phyloP scores from a whole-genome alignment of 164 flowering plant genomes.

The Magnolia officinalis region DNA sequence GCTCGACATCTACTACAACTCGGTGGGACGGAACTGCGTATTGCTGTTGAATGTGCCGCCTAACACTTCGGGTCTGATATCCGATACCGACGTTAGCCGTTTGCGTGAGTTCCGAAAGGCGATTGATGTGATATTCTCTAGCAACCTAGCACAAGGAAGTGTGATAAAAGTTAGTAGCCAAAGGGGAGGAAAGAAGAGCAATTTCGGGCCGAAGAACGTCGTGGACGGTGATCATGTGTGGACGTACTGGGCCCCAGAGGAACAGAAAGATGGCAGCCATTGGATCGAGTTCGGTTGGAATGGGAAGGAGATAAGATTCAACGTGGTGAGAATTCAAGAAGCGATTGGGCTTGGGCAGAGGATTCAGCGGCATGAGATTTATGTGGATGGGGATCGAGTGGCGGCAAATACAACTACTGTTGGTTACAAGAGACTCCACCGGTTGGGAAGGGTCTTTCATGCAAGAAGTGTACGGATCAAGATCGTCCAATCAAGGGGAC shows the following conservation, averaged over 20 bases:
- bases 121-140: slow-evolving; percentile 53
- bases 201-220: slow-evolving; percentile 57
- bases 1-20: slow-evolving; percentile 76
- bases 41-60: slow-evolving; percentile 87
- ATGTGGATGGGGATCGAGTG: slow-evolving; percentile 51
- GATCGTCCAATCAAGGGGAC: slow-evolving; percentile 41
- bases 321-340: slow-evolving; percentile 86
- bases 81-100: slow-evolving; percentile 52
- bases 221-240: slow-evolving; percentile 68
- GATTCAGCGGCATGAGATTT: slow-evolving; percentile 55
- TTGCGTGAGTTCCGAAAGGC: slow-evolving; percentile 52
- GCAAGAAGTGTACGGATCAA: slow-evolving; percentile 48
- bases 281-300: slow-evolving; percentile 64
- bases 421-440: slow-evolving; percentile 88
- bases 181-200: slow-evolving; percentile 53
- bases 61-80: slow-evolving; percentile 67
- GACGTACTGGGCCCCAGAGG: slow-evolving; percentile 89
- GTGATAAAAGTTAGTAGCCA: slow-evolving; percentile 62
- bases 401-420: slow-evolving; percentile 58
- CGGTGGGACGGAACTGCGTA: slow-evolving; percentile 86
- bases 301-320: slow-evolving; percentile 44
- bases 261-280: slow-evolving; percentile 24
- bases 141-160: slow-evolving; percentile 48
- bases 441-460: slow-evolving; percentile 45
- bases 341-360: slow-evolving; percentile 93